Conservation (phyloP, 345 rosid species). For the Melastoma malabathricum region DNA sequence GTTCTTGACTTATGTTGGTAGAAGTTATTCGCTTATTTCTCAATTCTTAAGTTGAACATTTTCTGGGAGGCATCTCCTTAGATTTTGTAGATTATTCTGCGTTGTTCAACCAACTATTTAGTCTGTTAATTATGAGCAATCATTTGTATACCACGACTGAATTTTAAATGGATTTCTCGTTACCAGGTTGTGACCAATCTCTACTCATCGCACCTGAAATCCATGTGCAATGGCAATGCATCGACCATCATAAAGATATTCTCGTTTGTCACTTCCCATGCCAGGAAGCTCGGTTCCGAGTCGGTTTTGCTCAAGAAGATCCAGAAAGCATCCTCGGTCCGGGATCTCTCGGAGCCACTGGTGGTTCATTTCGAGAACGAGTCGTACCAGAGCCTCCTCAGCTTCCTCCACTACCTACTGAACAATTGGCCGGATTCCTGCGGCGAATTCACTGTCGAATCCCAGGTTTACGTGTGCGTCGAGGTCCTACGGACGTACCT, state of each 20-base stretch:
- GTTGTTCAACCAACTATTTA: too few relatives aligned
- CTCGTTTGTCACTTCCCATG: slow-evolving; percentile 49
- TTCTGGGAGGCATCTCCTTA: too few relatives aligned
- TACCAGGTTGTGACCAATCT: slow-evolving; percentile 62
- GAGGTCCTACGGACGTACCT: slow-evolving; percentile 51
- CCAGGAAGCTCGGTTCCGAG: slow-evolving; percentile 50
- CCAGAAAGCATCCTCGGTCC: slow-evolving; percentile 52
- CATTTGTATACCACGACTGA: too few relatives aligned
- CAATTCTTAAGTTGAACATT: too few relatives aligned
- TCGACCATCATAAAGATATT: slow-evolving; percentile 38
- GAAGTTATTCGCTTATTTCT: too few relatives aligned
- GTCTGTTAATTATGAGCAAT: too few relatives aligned
- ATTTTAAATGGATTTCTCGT: slow-evolving; percentile 1
- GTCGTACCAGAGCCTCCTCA: slow-evolving; percentile 55
- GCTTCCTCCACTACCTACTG: slow-evolving; percentile 43
- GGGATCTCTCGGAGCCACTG: slow-evolving; percentile 73
- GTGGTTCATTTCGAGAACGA: slow-evolving; percentile 82
- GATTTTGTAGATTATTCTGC: too few relatives aligned
- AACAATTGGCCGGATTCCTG: slow-evolving; percentile 25
- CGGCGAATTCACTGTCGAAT: slow-evolving; percentile 40
- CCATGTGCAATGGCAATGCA: slow-evolving; percentile 34
- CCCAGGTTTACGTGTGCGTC: slow-evolving; percentile 38
- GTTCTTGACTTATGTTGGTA: too few relatives aligned
- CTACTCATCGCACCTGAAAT: slow-evolving; percentile 34
- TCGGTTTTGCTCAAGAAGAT: slow-evolving; percentile 44